phyloP scores from a whole-genome alignment of 257 asterid genomes.

The Linaria vulgaris region DNA sequence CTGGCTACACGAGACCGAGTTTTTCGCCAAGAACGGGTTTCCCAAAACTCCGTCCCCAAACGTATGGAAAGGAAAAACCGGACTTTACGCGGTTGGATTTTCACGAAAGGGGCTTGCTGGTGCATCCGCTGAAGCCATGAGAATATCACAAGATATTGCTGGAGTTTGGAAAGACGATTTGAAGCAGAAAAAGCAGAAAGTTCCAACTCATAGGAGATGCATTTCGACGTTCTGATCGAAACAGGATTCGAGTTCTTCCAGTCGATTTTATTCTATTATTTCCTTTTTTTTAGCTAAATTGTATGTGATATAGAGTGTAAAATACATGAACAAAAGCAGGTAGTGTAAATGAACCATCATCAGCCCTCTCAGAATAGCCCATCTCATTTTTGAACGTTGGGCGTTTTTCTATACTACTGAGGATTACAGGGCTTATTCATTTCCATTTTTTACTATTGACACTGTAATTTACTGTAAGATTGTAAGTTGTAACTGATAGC shows the following conservation, averaged over 20 bases:
- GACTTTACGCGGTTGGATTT: slow-evolving; percentile 81
- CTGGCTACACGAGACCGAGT: slow-evolving; percentile 81
- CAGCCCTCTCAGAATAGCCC: slow-evolving; percentile 65
- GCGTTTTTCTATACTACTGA: slow-evolving; percentile 37
- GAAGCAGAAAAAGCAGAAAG: slow-evolving; percentile 64
- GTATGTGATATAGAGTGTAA: slow-evolving; percentile 11
- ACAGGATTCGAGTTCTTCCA: background rate
- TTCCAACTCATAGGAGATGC: slow-evolving; percentile 67
- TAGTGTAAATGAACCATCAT: slow-evolving; percentile 34
- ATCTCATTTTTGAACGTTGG: slow-evolving; percentile 43
- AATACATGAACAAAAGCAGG: background rate
- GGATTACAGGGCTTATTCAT: slow-evolving; percentile 55
- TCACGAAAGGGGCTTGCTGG: slow-evolving; percentile 88
- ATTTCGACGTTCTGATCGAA: slow-evolving; percentile 55
- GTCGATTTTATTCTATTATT: background rate
- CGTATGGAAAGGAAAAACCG: slow-evolving; percentile 77
- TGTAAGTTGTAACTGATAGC: slow-evolving; percentile 25
- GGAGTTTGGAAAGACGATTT: slow-evolving; percentile 66
- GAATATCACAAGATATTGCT: slow-evolving; percentile 63
- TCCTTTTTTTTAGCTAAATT: slow-evolving; percentile 9
- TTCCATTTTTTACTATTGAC: slow-evolving; percentile 17
- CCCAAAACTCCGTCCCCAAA: slow-evolving; percentile 62
- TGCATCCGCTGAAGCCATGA: slow-evolving; percentile 69
- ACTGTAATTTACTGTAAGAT: slow-evolving; percentile 18
- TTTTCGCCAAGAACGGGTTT: slow-evolving; percentile 63